Evolutionary conservation across 768 basidiomycete species (phyloP).

Genomic region (Sutorius australiensis): DNA sequence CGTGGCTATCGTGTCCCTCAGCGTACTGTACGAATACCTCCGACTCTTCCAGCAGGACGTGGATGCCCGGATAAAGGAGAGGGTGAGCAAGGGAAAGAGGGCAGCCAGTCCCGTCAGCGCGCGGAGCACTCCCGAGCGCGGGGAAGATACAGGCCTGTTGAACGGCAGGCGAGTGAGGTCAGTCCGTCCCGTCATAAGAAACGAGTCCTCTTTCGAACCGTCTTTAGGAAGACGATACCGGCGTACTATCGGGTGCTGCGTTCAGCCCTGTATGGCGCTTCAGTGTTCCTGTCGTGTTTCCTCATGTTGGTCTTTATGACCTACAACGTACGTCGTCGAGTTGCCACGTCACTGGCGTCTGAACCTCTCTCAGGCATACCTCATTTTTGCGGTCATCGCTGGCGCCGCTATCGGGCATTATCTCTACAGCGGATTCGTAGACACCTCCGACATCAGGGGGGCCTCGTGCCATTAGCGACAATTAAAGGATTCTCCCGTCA

Average conservation of each 20-base stretch:
- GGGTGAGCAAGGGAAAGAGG: constrained; percentile 47
- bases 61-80: constrained; percentile 54
- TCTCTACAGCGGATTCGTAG: constrained; percentile 63
- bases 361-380: constrained; percentile 59
- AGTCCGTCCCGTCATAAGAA: not conserved
- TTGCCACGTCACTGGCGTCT: not conserved
- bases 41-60: constrained; percentile 57
- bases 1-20: constrained; percentile 58
- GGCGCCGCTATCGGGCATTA: constrained; percentile 86
- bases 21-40: constrained; percentile 79
- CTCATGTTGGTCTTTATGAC: constrained; percentile 97
- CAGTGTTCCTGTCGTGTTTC: constrained; percentile 80
- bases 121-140: constrained; percentile 37
- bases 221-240: constrained; percentile 1
- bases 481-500: not conserved
- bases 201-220: no score
- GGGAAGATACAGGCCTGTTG: constrained; percentile 55
- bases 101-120: constrained; percentile 40
- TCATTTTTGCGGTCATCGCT: constrained; percentile 74
- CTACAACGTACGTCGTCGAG: constrained; percentile 69
- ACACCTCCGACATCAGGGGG: constrained; percentile 58
- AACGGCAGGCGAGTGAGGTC: constrained; percentile 48
- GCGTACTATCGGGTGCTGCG: constrained; percentile 48
- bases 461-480: constrained; percentile 70
- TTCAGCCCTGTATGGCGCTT: constrained; percentile 68